Evolutionary conservation across 1,139 yeast genomes (phyloP), one percentile per base, ranked within the genome.

Genomic region (Zygosaccharomyces pseudobailii): DNA sequence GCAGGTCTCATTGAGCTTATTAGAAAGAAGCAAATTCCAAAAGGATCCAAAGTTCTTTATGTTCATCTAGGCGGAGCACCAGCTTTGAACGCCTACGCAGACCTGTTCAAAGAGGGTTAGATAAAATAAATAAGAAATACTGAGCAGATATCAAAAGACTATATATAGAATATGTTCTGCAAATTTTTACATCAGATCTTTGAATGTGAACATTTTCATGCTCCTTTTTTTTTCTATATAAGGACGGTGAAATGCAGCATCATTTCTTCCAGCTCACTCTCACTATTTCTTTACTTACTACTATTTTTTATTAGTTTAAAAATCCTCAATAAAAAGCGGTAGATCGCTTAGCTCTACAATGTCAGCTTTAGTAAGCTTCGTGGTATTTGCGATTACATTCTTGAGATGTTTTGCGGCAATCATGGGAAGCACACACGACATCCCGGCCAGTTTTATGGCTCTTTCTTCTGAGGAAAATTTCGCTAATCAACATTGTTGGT

Each of bases 11-110:
- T 63, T 25, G 54, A 56, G 40, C 38, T 58, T 35, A 51, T 59
- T n/a, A 56, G 49, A 36, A 62, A 62, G 49, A 56, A 48, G 36
- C 60, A 57, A n/a, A 57, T 62, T 39, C 52, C 51, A 40, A 49
- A 59, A 43, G 67, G 62, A 25, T 55, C 66, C 7, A 62, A 63
- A 41, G 53, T 63, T 6, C 52, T 63, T 19, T 63, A 53, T 34
- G 63, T 54, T 39, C 67, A 63, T 35, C 54, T 62, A 35, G 67
- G 67, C 51, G 67, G 67, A 42, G 64, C 66, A 25, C 63, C 66
- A 22, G 61, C 66, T 1, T 56, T 63, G 31, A 62, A 63, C 21
- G 47, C 47, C 19, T 44, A 44, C 27, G 45, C 47, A 6, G 47
- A 44, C 21, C 23, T 44, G 39, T 44, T 44, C 23, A 40, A 30